Evolutionary conservation across 192 early-diverging fungal species (phyloP).

Genomic region (Rhizoclosmatium sp.): DNA sequence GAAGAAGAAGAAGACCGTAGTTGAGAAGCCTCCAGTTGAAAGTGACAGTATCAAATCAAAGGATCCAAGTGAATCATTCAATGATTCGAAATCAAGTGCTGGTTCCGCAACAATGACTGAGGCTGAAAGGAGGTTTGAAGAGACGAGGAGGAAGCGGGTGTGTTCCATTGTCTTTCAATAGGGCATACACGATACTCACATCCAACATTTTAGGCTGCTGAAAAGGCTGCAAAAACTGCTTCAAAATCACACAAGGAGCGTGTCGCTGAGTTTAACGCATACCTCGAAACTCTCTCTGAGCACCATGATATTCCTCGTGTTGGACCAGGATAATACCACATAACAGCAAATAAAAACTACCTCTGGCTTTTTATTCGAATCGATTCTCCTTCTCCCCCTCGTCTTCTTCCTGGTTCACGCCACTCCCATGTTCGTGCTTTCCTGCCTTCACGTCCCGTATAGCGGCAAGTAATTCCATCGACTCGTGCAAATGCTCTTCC

Average conservation of each 20-base stretch:
- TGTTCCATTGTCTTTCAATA: slow-evolving; percentile 17
- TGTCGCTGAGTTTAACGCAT: slow-evolving; percentile 77
- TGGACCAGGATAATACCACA: slow-evolving; percentile 71
- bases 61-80: background rate
- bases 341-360: background rate
- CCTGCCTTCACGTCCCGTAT: background rate
- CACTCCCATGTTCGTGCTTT: background rate
- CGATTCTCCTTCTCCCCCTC: background rate
- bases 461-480: slow-evolving; percentile 24
- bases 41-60: background rate
- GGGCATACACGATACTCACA: background rate
- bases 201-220: slow-evolving; percentile 62
- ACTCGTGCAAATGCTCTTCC: slow-evolving; percentile 24
- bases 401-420: background rate
- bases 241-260: slow-evolving; percentile 78
- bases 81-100: background rate
- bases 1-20: slow-evolving; percentile 36
- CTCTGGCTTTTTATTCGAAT: background rate
- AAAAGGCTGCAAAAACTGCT: slow-evolving; percentile 70
- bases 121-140: slow-evolving; percentile 77
- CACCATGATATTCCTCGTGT: slow-evolving; percentile 88
- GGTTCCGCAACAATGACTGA: slow-evolving; percentile 62
- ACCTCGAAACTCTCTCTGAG: slow-evolving; percentile 76
- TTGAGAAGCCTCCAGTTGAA: slow-evolving; percentile 31
- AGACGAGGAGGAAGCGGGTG: slow-evolving; percentile 70